Conservation (phyloP, 2,329 filamentous ascomycete genomes). For the Magnaporthiopsis incrustans region DNA sequence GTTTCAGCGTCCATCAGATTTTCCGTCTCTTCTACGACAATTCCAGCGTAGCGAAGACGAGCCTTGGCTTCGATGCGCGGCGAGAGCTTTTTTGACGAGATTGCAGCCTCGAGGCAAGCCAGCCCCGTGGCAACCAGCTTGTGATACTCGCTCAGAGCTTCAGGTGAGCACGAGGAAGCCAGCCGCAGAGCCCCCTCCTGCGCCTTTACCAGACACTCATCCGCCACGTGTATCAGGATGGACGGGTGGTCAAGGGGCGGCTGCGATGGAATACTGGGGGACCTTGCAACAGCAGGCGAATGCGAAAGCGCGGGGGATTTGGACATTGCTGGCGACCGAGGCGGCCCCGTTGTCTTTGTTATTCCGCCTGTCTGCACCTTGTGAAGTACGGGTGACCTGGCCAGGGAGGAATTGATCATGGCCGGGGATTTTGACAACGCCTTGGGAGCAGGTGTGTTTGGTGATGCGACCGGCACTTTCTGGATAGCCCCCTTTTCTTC, state of each 20-base stretch:
- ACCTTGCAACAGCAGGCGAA: constrained; percentile 18
- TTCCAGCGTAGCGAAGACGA: constrained; percentile 61
- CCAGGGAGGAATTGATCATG: constrained; percentile 1
- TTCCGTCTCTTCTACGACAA: constrained; percentile 68
- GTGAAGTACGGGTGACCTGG: neutral
- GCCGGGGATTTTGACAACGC: constrained; percentile 2
- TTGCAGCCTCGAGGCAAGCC: constrained; percentile 61
- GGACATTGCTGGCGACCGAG: constrained; percentile 1
- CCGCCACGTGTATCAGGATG: constrained; percentile 62
- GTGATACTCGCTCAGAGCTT: constrained; percentile 57
- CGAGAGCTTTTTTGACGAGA: constrained; percentile 52
- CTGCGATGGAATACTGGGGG: constrained; percentile 31
- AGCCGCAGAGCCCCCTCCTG: constrained; percentile 43
- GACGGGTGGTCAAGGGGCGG: constrained; percentile 42
- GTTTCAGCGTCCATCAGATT: constrained; percentile 68
- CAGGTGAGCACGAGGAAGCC: constrained; percentile 40
- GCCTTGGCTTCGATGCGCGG: constrained; percentile 63
- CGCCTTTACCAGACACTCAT: constrained; percentile 66
- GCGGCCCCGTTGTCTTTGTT: neutral
- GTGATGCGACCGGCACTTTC: neutral
- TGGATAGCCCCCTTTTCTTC: neutral
- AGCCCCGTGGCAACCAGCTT: constrained; percentile 65
- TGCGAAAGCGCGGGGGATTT: constrained; percentile 5
- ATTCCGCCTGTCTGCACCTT: constrained; percentile 4
- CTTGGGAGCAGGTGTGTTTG: neutral